Conservation (phyloP, 2,329 filamentous ascomycete genomes). For the Cyphellophora europaea region DNA sequence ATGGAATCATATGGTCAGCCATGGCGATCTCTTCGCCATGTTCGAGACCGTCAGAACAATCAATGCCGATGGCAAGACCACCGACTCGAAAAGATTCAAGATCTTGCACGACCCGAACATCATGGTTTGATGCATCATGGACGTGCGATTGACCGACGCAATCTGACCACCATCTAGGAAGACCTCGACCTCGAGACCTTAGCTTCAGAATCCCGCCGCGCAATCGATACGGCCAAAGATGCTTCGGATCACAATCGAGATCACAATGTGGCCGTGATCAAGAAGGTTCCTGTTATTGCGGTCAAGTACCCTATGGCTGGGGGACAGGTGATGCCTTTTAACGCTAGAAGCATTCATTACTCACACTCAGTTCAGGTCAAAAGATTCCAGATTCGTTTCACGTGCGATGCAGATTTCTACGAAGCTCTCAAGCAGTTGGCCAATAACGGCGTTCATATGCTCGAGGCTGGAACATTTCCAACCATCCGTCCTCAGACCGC, state of each 20-base stretch:
- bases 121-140: slow-evolving; percentile 23
- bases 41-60: slow-evolving; percentile 24
- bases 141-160: not conserved
- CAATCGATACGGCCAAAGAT: slow-evolving; percentile 8
- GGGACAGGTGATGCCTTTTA: slow-evolving; percentile 21
- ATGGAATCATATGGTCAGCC: slow-evolving; percentile 34
- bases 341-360: slow-evolving; percentile 12
- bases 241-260: slow-evolving; percentile 10
- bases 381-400: slow-evolving; percentile 37
- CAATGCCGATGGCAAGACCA: slow-evolving; percentile 11
- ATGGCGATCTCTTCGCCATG: slow-evolving; percentile 25
- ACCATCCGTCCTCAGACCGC: slow-evolving; percentile 14
- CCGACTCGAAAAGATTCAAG: slow-evolving; percentile 23
- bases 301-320: slow-evolving; percentile 30
- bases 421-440: slow-evolving; percentile 31
- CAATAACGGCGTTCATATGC: slow-evolving; percentile 33
- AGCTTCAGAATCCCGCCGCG: slow-evolving; percentile 18
- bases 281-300: slow-evolving; percentile 35
- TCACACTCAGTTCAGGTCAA: slow-evolving; percentile 27
- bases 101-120: slow-evolving; percentile 25
- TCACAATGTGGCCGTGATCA: slow-evolving; percentile 29
- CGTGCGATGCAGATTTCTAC: slow-evolving; percentile 29
- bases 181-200: slow-evolving; percentile 30
- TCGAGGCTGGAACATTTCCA: slow-evolving; percentile 25
- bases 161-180: slow-evolving; percentile 25